Conservation (phyloP, 306 rosid species). For the Pterocarpus macrocarpus region DNA sequence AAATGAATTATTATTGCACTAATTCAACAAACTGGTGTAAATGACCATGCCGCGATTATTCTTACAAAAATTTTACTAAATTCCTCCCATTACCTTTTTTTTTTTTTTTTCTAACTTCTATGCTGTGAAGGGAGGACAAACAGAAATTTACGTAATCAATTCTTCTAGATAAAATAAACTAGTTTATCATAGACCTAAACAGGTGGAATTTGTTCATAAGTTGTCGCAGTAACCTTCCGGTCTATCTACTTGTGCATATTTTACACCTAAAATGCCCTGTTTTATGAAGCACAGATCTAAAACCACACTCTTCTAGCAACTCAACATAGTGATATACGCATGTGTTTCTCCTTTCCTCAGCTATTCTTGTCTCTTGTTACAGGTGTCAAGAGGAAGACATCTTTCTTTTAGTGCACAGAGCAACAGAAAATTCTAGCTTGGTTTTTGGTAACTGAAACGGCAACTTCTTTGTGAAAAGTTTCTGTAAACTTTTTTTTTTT, state of each 20-base stretch:
- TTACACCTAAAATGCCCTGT: slow-evolving; percentile 18
- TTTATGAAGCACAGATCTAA: slow-evolving; percentile 14
- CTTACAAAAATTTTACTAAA: not conserved
- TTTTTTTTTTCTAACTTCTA: not conserved
- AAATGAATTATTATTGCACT: not conserved
- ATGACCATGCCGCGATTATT: not conserved
- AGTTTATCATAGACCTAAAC: not conserved
- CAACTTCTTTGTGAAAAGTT: not conserved
- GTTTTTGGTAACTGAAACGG: not conserved
- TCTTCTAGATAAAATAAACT: slow-evolving; percentile 3
- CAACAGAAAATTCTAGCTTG: not conserved
- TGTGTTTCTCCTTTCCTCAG: not conserved
- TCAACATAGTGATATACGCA: not conserved
- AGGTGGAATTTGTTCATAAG: slow-evolving; percentile 5
- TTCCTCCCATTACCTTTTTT: not conserved
- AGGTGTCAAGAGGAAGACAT: slow-evolving; percentile 6
- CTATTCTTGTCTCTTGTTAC: not conserved
- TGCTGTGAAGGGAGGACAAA: slow-evolving; percentile 6
- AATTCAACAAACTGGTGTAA: not conserved
- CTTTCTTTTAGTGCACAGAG: slow-evolving; percentile 5
- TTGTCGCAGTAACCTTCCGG: not conserved
- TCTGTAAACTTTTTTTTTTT: not conserved
- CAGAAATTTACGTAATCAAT: not conserved
- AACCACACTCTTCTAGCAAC: slow-evolving; percentile 17
- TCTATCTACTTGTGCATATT: slow-evolving; percentile 11